Evolutionary conservation across 257 asterid species (phyloP).

Genomic region (Ehretia macrophylla): DNA sequence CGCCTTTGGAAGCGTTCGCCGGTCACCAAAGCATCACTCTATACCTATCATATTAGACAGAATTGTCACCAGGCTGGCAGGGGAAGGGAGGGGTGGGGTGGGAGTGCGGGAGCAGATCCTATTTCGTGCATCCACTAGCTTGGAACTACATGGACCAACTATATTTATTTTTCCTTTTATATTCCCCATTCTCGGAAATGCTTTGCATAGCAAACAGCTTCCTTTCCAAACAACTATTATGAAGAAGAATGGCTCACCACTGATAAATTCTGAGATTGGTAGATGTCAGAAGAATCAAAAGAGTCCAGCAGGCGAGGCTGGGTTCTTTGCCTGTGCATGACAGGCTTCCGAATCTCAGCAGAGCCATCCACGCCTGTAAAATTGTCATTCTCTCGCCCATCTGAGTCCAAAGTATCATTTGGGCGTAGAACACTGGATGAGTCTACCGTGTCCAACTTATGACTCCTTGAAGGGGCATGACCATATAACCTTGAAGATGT

Average conservation of each 20-base stretch:
- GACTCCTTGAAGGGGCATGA: conserved; percentile 32
- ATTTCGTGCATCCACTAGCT: no score
- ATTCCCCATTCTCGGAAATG: no score
- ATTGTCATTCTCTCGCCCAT: conserved; percentile 28
- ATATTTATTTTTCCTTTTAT: no score
- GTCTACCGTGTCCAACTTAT: conserved; percentile 17
- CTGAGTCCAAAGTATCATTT: conserved; percentile 24
- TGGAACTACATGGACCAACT: no score
- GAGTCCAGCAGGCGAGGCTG: conserved; percentile 17
- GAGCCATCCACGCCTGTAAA: not conserved
- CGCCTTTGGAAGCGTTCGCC: no score
- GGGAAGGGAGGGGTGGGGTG: no score
- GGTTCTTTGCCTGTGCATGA: conserved; percentile 13
- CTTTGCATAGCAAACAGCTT: no score
- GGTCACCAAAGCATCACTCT: no score
- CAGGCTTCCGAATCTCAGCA: conserved; percentile 23
- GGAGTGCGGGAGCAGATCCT: no score
- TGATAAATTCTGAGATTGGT: not conserved
- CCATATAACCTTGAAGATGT: conserved; percentile 38
- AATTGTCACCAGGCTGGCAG: no score
- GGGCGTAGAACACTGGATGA: conserved; percentile 21
- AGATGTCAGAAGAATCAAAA: not conserved
- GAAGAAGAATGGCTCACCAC: not conserved
- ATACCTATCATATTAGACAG: no score
- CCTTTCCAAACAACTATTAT: not conserved